Evolutionary conservation across 352 stramenopile genomes (phyloP), one percentile per base, ranked within the genome.

Genomic region (Peronospora destructor): DNA sequence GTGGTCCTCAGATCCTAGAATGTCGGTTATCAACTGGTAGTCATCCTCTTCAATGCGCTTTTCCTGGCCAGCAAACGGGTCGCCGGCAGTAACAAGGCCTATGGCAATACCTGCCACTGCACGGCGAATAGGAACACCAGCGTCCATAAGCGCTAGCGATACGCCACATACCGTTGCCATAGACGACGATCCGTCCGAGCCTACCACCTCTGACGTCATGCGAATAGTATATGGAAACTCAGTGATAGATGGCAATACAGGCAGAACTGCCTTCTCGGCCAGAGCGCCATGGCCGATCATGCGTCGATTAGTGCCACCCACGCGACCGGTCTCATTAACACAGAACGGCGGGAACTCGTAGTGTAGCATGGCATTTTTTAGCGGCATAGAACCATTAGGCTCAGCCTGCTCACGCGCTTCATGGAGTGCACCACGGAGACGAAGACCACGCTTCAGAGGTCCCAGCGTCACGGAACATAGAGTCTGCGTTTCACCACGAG

Each of bases 341-440:
- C 84, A 97, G 71, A 97, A 98, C 1, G 94, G 89, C 9, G 96
- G 95, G 70, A 99, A 99, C 55, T 98, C 90, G 57, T 99, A 99
- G 70, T 99, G 95, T 51, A 99, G 74, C 70, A 99, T 98, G 46
- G 81, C 79, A 49, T 91, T 71, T 54, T 92, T 89, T 30, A 84
- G 44, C 23, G 63, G 49, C n/a, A 48, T 41, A 41, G 51, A 45
- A 33, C 21, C 43, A 42, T 66, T 53, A 43, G 68, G 50, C 16
- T 85, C 70, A 25, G 37, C 42, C 25, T 53, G 44, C 19, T 76
- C 65, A 14, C 61, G 58, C 19, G 64, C 66, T 40, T 86, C 68
- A 28, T 76, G 53, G 8, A 78, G 54, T 13, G 78, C 70, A 43
- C 72, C 81, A 38, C 80, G 83, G 42, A 91, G 64, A 23, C 71